Base-by-base conservation (phyloP, 164 flowering plant genomes). In the Brasenia schreberi region DNA sequence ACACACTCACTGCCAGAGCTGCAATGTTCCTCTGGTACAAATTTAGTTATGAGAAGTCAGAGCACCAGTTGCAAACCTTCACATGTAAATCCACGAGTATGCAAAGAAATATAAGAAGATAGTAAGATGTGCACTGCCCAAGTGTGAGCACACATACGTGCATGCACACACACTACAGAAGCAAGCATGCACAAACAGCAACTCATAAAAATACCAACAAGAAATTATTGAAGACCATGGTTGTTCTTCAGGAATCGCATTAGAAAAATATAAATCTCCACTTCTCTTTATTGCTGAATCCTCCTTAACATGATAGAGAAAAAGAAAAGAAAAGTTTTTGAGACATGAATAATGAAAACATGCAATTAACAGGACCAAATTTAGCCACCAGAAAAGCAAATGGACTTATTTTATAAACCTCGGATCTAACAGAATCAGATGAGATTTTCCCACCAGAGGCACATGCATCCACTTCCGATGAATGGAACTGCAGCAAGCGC, bases 401-500 rank as follows among this genome's bases (percentile, higher is more conserved):
- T 23, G 18, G 18, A 61, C 9, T 23, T 49, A 5, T 12, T 5
- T 59, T 23, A 75, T 77, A 67, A 43, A 92, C 95, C 87, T 83
- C 79, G 59, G 87, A 77, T 75, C 76, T 76, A 18, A 79, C 65
- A 42, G 81, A 82, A 64, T 71, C 68, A 33, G 82, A 77, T 59
- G 86, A 66, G 10, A 82, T 87, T 62, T 81, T 84, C 69, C 74
- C 17, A 71, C 9, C 56, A 49, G 56, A 49, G 16, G 72, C 76
- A 11, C 83, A 68, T 17, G 79, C 65, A 62, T 77, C 83, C 33
- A 61, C 19, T 39, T 10, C 71, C 45, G 73, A 78, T 77, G 70
- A 53, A 62, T 80, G 72, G 71, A 92, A 92, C 66, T 85, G 90
- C 63, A 92, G 82, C 88, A 81, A 84, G 61, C 96, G 78, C 33